phyloP scores from a whole-genome alignment of 306 rosid species.

The Nissolia schottii region DNA sequence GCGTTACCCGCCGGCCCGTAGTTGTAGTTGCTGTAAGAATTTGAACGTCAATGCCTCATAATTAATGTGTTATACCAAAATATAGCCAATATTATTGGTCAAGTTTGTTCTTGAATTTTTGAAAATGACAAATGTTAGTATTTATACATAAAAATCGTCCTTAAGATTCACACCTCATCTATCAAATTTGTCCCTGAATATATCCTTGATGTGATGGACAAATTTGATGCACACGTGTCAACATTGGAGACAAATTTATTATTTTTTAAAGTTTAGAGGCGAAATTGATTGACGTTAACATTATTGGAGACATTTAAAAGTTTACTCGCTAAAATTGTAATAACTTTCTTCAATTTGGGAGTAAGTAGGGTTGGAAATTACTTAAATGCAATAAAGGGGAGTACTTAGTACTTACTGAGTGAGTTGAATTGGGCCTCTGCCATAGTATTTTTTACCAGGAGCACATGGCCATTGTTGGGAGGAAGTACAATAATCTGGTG shows the following conservation, averaged over 20 bases:
- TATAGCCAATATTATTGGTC: too few species aligned
- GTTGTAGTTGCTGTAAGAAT: conserved; percentile 54
- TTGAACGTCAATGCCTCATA: neutral
- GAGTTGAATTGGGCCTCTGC: conserved; percentile 74
- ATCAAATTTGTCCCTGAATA: too few species aligned
- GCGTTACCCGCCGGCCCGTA: conserved; percentile 52
- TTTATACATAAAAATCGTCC: too few species aligned
- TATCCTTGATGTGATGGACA: too few species aligned
- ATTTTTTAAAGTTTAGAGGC: neutral
- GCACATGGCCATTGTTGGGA: conserved; percentile 47
- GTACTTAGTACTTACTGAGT: conserved; percentile 31
- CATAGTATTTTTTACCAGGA: conserved; percentile 49
- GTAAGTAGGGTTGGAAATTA: neutral
- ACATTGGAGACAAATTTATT: too few species aligned
- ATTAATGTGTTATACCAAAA: too few species aligned
- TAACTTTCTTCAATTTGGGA: neutral
- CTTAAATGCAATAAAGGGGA: neutral
- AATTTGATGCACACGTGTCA: too few species aligned
- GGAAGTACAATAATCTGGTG: conserved; percentile 17
- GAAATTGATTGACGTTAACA: too few species aligned
- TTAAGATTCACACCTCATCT: too few species aligned
- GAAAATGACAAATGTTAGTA: too few species aligned
- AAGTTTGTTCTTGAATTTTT: too few species aligned
- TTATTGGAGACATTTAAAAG: too few species aligned
- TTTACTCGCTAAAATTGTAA: neutral